These are phyloP conservation scores for Xylariaceae sp. DNA, from an alignment of 2,329 filamentous ascomycete genomes.

Conservation along the genomic window DNA sequence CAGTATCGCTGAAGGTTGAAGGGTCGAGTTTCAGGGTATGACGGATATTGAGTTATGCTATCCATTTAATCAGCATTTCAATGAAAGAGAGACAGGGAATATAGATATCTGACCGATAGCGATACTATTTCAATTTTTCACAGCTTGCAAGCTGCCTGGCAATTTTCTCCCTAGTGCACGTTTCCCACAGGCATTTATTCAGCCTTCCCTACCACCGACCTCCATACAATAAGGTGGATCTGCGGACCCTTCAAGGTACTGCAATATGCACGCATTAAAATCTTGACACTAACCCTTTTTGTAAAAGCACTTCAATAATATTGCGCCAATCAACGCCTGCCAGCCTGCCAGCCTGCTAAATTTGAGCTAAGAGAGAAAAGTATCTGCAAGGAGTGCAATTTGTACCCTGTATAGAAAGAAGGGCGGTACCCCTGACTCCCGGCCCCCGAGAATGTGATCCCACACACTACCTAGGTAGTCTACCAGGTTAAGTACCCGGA, in stretches of 20 bases:
- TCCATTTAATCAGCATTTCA: too few relatives aligned
- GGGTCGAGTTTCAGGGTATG: too few relatives aligned
- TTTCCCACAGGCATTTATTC: too few relatives aligned
- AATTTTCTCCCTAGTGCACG: background rate
- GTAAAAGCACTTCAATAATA: background rate
- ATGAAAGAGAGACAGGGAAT: too few relatives aligned
- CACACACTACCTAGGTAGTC: conserved; percentile 6
- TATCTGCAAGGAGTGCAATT: conserved; percentile 19
- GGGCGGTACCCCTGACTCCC: conserved; percentile 26
- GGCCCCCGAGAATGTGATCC: conserved; percentile 21
- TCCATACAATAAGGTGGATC: conserved; percentile 7
- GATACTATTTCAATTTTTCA: too few relatives aligned
- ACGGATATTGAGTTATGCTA: too few relatives aligned
- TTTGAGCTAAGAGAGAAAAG: conserved; percentile 5
- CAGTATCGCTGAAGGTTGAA: too few relatives aligned
- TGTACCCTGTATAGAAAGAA: conserved; percentile 17
- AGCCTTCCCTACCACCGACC: conserved; percentile 13
- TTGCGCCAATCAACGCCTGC: conserved; percentile 27
- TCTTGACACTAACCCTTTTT: conserved; percentile 13
- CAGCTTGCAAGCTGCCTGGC: conserved; percentile 6
- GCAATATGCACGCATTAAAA: background rate
- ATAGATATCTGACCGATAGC: too few relatives aligned
- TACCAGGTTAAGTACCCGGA: too few relatives aligned
- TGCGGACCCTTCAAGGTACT: background rate
- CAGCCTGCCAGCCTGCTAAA: too few relatives aligned